These are phyloP conservation scores for Populus davidiana DNA, from an alignment of 345 rosid genomes.

Conservation along the genomic window DNA sequence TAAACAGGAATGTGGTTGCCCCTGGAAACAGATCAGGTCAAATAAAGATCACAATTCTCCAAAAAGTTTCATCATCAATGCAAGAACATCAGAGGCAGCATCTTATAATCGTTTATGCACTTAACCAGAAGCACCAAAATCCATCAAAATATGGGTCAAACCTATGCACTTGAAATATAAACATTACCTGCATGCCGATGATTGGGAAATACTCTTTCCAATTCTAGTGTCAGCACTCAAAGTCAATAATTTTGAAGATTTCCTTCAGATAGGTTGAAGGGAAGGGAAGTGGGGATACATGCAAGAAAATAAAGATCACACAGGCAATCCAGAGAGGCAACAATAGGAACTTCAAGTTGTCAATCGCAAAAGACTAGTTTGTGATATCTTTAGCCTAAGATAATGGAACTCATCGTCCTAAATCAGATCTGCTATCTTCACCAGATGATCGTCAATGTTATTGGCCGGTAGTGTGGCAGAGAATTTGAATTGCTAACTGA, in stretches of 20 bases:
- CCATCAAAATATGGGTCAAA: background rate
- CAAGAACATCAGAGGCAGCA: background rate
- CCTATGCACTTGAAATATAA: background rate
- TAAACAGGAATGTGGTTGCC: slow-evolving; percentile 59
- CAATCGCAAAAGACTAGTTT: too few relatives aligned
- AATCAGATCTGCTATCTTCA: too few relatives aligned
- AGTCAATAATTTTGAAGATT: background rate
- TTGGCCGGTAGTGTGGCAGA: background rate
- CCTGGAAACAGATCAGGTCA: slow-evolving; percentile 34
- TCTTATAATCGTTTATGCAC: background rate
- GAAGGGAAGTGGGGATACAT: too few relatives aligned
- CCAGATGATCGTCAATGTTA: background rate
- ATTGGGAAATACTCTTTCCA: background rate
- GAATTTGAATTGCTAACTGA: background rate
- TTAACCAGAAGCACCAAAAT: background rate
- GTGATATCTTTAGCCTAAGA: too few relatives aligned
- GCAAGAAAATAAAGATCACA: too few relatives aligned
- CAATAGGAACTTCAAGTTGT: too few relatives aligned
- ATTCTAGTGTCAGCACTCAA: background rate
- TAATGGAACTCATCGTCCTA: background rate
- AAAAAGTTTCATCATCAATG: background rate
- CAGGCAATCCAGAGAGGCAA: too few relatives aligned
- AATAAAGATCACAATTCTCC: background rate
- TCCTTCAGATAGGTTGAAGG: background rate
- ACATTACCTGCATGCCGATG: background rate